A percentile compares a stretch with the other conserved stretches of the same genome.
Conservation (phyloP, 2,329 filamentous ascomycete genomes). For the Pseudopithomyces chartarum region DNA sequence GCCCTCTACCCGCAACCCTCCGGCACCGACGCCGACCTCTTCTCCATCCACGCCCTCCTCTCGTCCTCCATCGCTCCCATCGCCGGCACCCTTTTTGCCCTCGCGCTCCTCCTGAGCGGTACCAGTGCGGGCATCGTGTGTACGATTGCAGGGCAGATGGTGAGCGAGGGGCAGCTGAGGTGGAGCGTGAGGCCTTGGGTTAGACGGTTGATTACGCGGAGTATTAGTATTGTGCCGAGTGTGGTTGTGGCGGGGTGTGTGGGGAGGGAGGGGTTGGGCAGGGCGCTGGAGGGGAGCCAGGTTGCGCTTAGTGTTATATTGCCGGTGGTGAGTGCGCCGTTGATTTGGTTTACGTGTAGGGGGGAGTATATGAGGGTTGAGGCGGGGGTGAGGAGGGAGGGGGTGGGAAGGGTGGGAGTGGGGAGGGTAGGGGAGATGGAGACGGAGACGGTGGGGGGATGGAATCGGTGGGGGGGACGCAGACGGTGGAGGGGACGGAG, state of each 20-base stretch:
- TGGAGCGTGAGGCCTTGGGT: conserved; percentile 80
- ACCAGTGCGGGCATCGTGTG: conserved; percentile 84
- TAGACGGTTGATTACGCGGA: conserved; percentile 75
- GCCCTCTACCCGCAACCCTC: conserved; percentile 66
- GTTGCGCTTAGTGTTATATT: conserved; percentile 79
- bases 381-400: conserved; percentile 37
- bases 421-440: conserved; percentile 30
- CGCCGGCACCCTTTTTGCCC: conserved; percentile 82
- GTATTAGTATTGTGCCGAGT: conserved; percentile 78
- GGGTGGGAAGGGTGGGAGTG: conserved; percentile 3
- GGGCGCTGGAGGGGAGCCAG: conserved; percentile 76
- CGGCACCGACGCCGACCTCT: conserved; percentile 75
- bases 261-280: conserved; percentile 70
- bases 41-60: conserved; percentile 78
- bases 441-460: no score
- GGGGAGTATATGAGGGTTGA: conserved; percentile 78
- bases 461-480: no score
- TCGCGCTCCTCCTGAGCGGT: conserved; percentile 80
- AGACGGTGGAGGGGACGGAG: no score
- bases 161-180: conserved; percentile 78
- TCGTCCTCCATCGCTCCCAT: conserved; percentile 70
- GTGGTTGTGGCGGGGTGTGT: conserved; percentile 84
- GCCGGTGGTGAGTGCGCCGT: conserved; percentile 80
- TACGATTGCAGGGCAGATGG: conserved; percentile 89
- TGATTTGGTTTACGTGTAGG: conserved; percentile 84